Base-by-base conservation (phyloP, 495 filamentous ascomycete species). In the Daldinia vernicosa region DNA sequence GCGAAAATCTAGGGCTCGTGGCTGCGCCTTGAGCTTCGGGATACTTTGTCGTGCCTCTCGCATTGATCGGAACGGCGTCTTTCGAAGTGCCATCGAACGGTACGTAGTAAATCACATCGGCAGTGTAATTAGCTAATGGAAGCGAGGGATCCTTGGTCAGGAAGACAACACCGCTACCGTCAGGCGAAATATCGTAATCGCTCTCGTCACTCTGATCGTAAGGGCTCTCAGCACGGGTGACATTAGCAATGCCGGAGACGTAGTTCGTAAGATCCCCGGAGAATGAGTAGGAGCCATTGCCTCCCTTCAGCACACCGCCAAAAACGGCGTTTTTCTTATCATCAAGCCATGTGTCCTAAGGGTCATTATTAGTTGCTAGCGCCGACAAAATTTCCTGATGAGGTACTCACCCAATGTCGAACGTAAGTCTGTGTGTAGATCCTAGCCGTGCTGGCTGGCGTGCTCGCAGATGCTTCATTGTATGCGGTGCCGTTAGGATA, bases 61-160 rank as follows among this genome's bases (percentile, higher is more conserved):
- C 73, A 43, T 77, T 75, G 32, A 77, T 70, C 14, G 75, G 59
- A 50, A 72, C 66, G 28, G 39, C 73, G 26, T 77, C 75, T 9
- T 79, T 74, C 19, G 67, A 65, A 7, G 74, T 70, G n/a, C 78
- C 79, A 22, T 65, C 64, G 67, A 79, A 76, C 3, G 87, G 83
- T n/a, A 90, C 83, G 64, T 89, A 83, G 70, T 89, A 90, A 66
- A 90, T 81, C 26, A 88, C 86, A 62, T 86, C 84, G 32, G 89
- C 83, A 0, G 91, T 93, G 72, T 92, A 87, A 19, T 85, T 85
- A 1, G 91, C 89, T 17, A 87, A 86, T 53, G 90, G 88, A 2
- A 91, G 72, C 3, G 80, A 79, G 0, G 90, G 90, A 67, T 92
- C 90, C 71, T 91, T 93, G 0, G 90, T 87, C 19, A 92, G 82